Evolutionary conservation across 768 basidiomycete species (phyloP).

Genomic region (Leucogyrophana mollusca): DNA sequence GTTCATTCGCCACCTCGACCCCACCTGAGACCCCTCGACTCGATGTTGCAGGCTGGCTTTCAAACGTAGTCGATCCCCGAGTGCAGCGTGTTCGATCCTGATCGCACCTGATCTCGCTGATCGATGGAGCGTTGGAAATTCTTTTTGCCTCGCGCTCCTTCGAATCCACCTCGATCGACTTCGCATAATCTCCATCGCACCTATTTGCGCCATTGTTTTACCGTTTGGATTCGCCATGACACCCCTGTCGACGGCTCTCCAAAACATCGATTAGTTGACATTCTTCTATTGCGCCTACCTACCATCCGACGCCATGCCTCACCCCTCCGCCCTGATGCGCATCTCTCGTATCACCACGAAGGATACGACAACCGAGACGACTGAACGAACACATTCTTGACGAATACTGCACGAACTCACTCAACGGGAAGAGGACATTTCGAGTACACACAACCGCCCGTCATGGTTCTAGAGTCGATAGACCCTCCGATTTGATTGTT

Average conservation of each 20-base stretch:
- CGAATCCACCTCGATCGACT: slow-evolving; percentile 20
- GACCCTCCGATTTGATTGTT: slow-evolving; percentile 10
- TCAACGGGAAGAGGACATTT: slow-evolving; percentile 21
- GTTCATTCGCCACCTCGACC: slow-evolving; percentile 22
- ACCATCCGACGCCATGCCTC: slow-evolving; percentile 7
- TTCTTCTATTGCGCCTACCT: slow-evolving; percentile 11
- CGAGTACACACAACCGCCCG: slow-evolving; percentile 19
- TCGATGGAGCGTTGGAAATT: slow-evolving; percentile 38
- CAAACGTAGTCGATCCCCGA: slow-evolving; percentile 33
- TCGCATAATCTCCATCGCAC: slow-evolving; percentile 26
- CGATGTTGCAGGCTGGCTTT: slow-evolving; percentile 37
- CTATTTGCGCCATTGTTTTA: slow-evolving; percentile 11
- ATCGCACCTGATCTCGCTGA: slow-evolving; percentile 40
- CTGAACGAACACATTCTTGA: slow-evolving; percentile 35
- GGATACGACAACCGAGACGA: slow-evolving; percentile 27
- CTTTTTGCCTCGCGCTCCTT: slow-evolving; percentile 23
- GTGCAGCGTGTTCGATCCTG: slow-evolving; percentile 24
- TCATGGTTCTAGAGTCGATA: slow-evolving; percentile 5
- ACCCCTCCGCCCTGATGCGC: slow-evolving; percentile 11
- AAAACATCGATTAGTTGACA: slow-evolving; percentile 17
- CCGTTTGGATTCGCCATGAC: slow-evolving; percentile 20
- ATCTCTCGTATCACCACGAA: slow-evolving; percentile 29
- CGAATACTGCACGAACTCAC: slow-evolving; percentile 30
- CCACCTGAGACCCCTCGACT: slow-evolving; percentile 31
- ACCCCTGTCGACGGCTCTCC: slow-evolving; percentile 22